phyloP scores from a whole-genome alignment of 129 eudicot genomes.

The Tagetes patula region DNA sequence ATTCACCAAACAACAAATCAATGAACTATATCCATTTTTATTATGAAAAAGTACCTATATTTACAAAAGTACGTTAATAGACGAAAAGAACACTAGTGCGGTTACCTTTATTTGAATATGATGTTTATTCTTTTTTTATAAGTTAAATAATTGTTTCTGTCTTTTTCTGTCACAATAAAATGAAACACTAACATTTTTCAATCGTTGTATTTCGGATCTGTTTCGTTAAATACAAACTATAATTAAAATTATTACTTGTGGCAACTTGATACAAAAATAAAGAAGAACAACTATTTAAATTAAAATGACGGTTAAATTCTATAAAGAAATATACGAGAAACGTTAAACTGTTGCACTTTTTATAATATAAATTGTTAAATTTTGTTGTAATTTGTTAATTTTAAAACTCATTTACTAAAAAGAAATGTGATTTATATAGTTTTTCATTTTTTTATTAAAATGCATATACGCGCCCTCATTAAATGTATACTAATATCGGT shows the following conservation, averaged over 20 bases:
- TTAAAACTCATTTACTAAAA: too few relatives aligned
- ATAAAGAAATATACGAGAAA: too few relatives aligned
- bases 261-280: too few relatives aligned
- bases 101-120: conserved; percentile 22
- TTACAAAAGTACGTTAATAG: not conserved
- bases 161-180: not conserved
- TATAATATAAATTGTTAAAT: too few relatives aligned
- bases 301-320: not conserved
- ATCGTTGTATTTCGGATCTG: not conserved
- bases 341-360: too few relatives aligned
- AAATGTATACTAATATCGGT: too few relatives aligned
- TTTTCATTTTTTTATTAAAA: too few relatives aligned
- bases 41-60: not conserved
- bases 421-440: too few relatives aligned
- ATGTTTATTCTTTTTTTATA: not conserved
- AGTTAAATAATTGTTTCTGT: not conserved
- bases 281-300: too few relatives aligned
- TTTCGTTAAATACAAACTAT: not conserved
- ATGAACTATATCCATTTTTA: conserved; percentile 7
- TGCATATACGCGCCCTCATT: too few relatives aligned
- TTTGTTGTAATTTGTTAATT: too few relatives aligned
- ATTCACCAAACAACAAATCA: conserved; percentile 1
- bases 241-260: too few relatives aligned
- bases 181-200: not conserved
- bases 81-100: conserved; percentile 18